A percentile compares a stretch with the other conserved stretches of the same genome.
Evolutionary conservation across 805 yeast genomes (phyloP).

Genomic region (Yarrowia divulgata): DNA sequence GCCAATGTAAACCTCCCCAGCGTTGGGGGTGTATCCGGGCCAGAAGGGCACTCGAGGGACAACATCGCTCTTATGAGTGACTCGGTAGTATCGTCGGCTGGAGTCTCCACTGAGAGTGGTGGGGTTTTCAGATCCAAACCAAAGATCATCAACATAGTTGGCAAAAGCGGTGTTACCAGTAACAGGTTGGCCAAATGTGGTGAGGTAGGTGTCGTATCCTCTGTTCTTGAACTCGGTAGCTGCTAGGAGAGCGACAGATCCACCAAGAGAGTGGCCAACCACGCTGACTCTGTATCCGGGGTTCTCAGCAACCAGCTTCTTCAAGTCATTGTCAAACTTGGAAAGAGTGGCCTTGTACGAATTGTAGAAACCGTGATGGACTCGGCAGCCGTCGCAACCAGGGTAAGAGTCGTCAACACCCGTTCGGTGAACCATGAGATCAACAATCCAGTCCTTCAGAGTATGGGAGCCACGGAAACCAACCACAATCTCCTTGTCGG

Average conservation of each 20-base stretch:
- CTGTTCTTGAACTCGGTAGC: slow-evolving; percentile 64
- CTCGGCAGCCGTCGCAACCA: slow-evolving; percentile 1
- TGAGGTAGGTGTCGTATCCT: slow-evolving; percentile 62
- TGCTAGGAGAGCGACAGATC: slow-evolving; percentile 66
- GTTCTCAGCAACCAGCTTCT: slow-evolving; percentile 42
- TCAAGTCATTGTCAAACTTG: slow-evolving; percentile 1
- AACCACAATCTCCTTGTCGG: slow-evolving; percentile 4
- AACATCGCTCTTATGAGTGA: slow-evolving; percentile 41
- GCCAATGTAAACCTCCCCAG: slow-evolving; percentile 14
- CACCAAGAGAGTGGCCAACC: slow-evolving; percentile 80
- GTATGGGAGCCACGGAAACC: slow-evolving; percentile 26
- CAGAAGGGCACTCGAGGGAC: slow-evolving; percentile 41
- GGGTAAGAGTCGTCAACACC: slow-evolving; percentile 8
- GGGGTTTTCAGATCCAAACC: slow-evolving; percentile 11
- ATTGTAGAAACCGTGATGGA: slow-evolving; percentile 11
- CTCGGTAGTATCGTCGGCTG: slow-evolving; percentile 40
- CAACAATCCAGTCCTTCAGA: slow-evolving; percentile 33
- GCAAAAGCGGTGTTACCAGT: slow-evolving; percentile 62
- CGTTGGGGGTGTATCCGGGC: slow-evolving; percentile 19
- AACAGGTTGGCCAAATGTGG: slow-evolving; percentile 69
- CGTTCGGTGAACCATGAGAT: background rate
- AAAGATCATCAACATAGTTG: slow-evolving; percentile 56
- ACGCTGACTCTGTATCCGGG: slow-evolving; percentile 61
- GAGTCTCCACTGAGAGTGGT: slow-evolving; percentile 2
- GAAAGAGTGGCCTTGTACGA: slow-evolving; percentile 6